These are phyloP conservation scores for Didymella pomorum DNA, from an alignment of 2,329 filamentous ascomycete species.

Conservation along the genomic window DNA sequence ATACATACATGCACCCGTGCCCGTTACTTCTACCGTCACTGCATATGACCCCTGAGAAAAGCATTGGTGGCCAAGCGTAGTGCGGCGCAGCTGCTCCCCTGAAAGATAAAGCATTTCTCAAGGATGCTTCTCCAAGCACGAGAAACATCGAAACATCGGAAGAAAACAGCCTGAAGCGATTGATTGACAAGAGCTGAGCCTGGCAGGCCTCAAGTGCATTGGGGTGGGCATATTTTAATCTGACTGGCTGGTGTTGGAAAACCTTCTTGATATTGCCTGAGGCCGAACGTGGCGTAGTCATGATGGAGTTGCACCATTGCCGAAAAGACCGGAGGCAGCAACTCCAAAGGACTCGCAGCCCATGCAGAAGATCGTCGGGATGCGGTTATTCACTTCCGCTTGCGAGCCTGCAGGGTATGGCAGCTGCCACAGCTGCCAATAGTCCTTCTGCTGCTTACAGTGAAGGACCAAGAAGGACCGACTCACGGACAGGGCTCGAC, in stretches of 20 bases:
- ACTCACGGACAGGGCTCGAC: background rate
- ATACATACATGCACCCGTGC: background rate
- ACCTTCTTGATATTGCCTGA: too few relatives aligned
- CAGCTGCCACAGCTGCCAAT: background rate
- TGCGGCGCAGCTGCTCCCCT: background rate
- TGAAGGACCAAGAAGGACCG: background rate
- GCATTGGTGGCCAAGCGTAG: too few relatives aligned
- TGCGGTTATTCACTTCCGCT: too few relatives aligned
- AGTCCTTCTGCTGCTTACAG: background rate
- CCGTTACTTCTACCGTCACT: background rate
- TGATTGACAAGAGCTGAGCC: background rate
- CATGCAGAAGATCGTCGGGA: too few relatives aligned
- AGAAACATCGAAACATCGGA: background rate
- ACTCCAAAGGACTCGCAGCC: too few relatives aligned
- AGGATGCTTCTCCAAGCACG: background rate
- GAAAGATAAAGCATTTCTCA: background rate
- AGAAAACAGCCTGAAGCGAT: background rate
- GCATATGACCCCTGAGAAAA: background rate
- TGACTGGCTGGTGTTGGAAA: background rate
- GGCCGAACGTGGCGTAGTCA: too few relatives aligned
- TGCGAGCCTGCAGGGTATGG: background rate
- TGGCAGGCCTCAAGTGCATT: background rate
- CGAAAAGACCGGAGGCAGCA: too few relatives aligned
- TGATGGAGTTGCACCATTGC: too few relatives aligned
- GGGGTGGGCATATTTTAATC: background rate